Conservation (phyloP, 2,329 filamentous ascomycete species). For the Ophiostoma tasmaniense region DNA sequence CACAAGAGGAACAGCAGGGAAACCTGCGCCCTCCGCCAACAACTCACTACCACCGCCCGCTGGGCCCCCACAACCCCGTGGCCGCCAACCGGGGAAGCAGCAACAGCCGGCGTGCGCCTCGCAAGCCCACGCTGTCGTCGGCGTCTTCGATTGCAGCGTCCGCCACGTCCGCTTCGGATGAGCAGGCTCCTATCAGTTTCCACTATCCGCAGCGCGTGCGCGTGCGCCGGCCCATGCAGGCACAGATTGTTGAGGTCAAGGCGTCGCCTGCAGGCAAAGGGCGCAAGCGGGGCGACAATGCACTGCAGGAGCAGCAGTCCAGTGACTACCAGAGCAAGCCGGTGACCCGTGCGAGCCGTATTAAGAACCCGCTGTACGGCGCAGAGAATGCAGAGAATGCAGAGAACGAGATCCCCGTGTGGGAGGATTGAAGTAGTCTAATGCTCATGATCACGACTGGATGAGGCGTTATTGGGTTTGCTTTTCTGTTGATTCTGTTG, state of each 20-base stretch:
- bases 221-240: constrained; percentile 12
- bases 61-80: constrained; percentile 1
- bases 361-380: constrained; percentile 3
- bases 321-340: background rate
- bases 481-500: too few relatives aligned
- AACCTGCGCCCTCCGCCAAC: background rate
- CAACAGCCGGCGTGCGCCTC: background rate
- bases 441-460: constrained; percentile 2
- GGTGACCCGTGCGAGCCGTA: background rate
- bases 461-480: background rate
- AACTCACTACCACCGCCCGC: constrained; percentile 7
- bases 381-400: constrained; percentile 8
- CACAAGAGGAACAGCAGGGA: background rate
- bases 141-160: constrained; percentile 3
- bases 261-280: constrained; percentile 1
- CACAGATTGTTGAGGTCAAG: constrained; percentile 10
- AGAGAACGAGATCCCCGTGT: constrained; percentile 13
- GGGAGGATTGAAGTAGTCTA: constrained; percentile 4
- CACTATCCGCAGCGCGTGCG: constrained; percentile 27
- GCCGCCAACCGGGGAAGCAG: background rate
- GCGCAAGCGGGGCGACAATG: background rate
- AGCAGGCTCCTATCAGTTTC: constrained; percentile 22
- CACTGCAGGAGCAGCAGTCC: background rate
- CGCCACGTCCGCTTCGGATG: constrained; percentile 5
- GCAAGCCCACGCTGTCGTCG: background rate